Conservation (phyloP, 1,284 basidiomycete species). For the Chalciporus sp. region DNA sequence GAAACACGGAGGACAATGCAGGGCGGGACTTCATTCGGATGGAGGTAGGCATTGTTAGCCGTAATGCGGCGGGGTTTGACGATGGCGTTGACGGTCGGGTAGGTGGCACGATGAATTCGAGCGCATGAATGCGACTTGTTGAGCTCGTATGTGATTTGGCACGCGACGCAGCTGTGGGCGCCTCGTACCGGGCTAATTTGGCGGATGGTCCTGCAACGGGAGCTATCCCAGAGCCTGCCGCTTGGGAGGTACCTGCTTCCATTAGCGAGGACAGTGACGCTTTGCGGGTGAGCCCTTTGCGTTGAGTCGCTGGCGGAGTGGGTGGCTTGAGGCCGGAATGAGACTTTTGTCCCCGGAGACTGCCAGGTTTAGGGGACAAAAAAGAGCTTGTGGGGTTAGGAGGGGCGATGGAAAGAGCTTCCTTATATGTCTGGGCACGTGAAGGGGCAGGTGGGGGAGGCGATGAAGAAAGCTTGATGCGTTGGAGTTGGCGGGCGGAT, state of each 20-base stretch:
- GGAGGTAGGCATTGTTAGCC: conserved; percentile 85
- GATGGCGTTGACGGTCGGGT: conserved; percentile 77
- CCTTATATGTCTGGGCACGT: conserved; percentile 59
- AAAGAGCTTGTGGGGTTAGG: conserved; percentile 52
- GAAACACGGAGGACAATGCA: conserved; percentile 73
- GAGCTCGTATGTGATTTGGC: conserved; percentile 71
- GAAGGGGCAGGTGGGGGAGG: conserved; percentile 52
- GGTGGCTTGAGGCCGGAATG: conserved; percentile 75
- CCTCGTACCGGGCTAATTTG: conserved; percentile 62
- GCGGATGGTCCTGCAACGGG: conserved; percentile 37
- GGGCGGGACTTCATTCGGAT: conserved; percentile 72
- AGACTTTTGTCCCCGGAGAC: conserved; percentile 78
- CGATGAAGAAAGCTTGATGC: conserved; percentile 64
- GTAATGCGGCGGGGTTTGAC: conserved; percentile 68
- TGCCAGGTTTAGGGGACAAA: conserved; percentile 65
- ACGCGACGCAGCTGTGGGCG: conserved; percentile 75
- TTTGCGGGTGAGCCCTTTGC: conserved; percentile 63
- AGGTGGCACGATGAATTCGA: conserved; percentile 72
- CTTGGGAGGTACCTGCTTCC: conserved; percentile 58
- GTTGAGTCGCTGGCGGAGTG: conserved; percentile 59
- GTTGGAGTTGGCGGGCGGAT: conserved; percentile 66
- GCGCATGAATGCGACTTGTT: conserved; percentile 55
- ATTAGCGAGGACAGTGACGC: conserved; percentile 75
- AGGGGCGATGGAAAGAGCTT: conserved; percentile 53
- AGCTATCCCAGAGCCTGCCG: conserved; percentile 52